Base-by-base conservation (phyloP, 179 eudicot species). In the Amaranthus tricolor region DNA sequence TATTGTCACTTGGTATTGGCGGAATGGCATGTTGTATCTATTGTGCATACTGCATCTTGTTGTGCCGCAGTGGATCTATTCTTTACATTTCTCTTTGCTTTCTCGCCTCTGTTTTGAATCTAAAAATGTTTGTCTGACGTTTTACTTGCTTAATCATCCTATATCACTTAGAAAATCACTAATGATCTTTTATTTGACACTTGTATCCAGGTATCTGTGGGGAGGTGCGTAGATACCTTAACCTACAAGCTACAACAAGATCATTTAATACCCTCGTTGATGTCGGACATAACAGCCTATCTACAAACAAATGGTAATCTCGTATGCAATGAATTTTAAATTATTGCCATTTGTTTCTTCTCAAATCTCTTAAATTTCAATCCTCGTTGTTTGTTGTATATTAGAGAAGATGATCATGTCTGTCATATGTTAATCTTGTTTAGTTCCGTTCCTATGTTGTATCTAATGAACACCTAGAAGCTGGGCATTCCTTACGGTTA, bases 121-220 rank as follows among this genome's bases (percentile, higher is more conserved):
- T 15, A 43, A 63, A 10, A 14, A 5, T 0, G 16, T 40, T 4
- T 12, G 9, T 15, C 48, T 62, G 9, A n/a, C 24, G 47, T 62
- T 62, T 13, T 6, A 40, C 15, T 43, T 6, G 2, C 31, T 61
- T 21, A 9, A 61, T 40, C 11, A 16, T 15, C 67, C n/a, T 9
- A 4, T 60, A 14, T 0, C 64, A 20, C 47, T 68, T 51, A 16
- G 57, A 4, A 7, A 9, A 15, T 9, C 16, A 3, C n/a, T 6
- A 58, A 72, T 45, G 51, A 47, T 55, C 31, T 48, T 74, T 70
- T 58, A 1, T 21, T 65, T 19, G 45, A 61, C 55, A 51, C 31
- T 49, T 63, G 44, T 72, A 14, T 77, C 19, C 72, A 79, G 82
- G 79, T 64, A 70, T 70, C 40, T 79, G 6, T 75, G 79, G 76